These are phyloP conservation scores for Orbilia quercus DNA, from an alignment of 2,329 filamentous ascomycete species.

Conservation along the genomic window DNA sequence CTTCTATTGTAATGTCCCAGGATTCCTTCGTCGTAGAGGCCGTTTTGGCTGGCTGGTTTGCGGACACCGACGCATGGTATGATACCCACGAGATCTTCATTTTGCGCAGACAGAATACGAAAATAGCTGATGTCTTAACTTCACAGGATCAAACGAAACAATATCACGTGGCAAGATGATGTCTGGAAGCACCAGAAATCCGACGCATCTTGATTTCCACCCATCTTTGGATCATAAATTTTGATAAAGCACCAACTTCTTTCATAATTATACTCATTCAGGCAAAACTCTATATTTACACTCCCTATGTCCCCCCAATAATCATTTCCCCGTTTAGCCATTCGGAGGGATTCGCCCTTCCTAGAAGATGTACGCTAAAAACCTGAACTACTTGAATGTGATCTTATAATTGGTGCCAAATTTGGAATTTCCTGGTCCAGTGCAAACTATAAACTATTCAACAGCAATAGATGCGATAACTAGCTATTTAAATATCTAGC, in stretches of 20 bases:
- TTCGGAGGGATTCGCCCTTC: too few relatives aligned
- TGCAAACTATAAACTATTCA: too few relatives aligned
- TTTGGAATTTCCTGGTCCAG: too few relatives aligned
- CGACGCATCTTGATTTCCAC: not conserved
- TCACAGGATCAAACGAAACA: constrained; percentile 31
- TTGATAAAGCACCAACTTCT: too few relatives aligned
- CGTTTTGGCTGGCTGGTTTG: constrained; percentile 41
- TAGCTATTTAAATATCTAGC: not conserved
- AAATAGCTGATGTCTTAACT: not conserved
- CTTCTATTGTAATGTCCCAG: constrained; percentile 29
- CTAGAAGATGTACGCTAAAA: too few relatives aligned
- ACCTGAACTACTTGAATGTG: too few relatives aligned
- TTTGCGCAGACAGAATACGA: not conserved
- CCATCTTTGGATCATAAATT: too few relatives aligned
- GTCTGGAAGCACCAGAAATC: constrained; percentile 16
- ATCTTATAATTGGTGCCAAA: too few relatives aligned
- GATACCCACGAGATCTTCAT: not conserved
- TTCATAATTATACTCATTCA: too few relatives aligned
- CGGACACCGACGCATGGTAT: constrained; percentile 38
- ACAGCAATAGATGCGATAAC: not conserved
- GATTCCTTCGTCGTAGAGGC: constrained; percentile 41
- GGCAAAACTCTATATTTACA: not conserved
- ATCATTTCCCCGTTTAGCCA: too few relatives aligned
- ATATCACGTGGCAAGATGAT: constrained; percentile 24
- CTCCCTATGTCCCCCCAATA: not conserved